phyloP scores from a whole-genome alignment of 164 flowering plant genomes.

The Litsea cubeba region DNA sequence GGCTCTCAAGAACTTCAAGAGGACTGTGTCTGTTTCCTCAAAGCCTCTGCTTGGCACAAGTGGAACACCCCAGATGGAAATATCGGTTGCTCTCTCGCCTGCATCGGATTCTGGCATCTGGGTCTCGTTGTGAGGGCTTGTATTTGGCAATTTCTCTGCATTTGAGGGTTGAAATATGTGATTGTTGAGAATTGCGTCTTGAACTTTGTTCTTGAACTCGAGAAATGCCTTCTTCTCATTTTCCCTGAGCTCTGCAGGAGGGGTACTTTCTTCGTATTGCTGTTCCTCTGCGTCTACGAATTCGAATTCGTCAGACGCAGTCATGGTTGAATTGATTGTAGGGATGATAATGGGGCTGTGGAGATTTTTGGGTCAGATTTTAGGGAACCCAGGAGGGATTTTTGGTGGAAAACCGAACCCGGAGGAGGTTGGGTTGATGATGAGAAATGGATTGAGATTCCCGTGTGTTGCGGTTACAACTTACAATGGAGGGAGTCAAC shows the following conservation, averaged over 20 bases:
- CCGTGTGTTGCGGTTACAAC: not conserved
- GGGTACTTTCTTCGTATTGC: not conserved
- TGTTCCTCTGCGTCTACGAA: not conserved
- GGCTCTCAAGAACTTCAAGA: constrained; percentile 50
- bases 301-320: not conserved
- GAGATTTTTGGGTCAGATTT: too few species aligned
- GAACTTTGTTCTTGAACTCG: constrained; percentile 42
- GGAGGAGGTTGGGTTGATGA: not conserved
- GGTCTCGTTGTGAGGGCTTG: not conserved
- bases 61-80: constrained; percentile 61
- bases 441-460: not conserved
- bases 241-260: constrained; percentile 10
- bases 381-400: not conserved
- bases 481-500: not conserved
- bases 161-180: constrained; percentile 12
- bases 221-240: constrained; percentile 37
- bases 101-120: not conserved
- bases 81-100: constrained; percentile 18
- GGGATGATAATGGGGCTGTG: not conserved
- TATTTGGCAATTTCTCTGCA: not conserved
- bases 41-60: constrained; percentile 45
- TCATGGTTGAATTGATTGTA: not conserved
- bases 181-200: constrained; percentile 50
- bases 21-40: constrained; percentile 38
- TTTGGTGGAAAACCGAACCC: too few species aligned